Evolutionary conservation across 768 basidiomycete species (phyloP), one percentile per base, ranked within the genome.

Genomic region (Terana coerulea): DNA sequence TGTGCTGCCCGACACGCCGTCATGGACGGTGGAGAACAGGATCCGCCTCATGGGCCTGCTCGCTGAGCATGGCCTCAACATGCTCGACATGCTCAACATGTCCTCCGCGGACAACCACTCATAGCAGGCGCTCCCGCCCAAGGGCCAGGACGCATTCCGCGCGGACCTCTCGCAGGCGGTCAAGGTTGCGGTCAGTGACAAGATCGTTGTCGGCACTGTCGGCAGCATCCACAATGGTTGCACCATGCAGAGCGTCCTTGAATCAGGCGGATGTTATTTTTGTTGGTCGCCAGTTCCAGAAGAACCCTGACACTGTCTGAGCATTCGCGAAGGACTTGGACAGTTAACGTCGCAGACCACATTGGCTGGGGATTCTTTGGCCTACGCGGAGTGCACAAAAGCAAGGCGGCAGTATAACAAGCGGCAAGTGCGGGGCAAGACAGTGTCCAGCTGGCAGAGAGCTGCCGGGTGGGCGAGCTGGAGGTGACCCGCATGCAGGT

Each of bases 21-120:
- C 79, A 5, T 89, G 90, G 88, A 75, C 77, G 10, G 55, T 78
- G 0, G 79, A 85, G 61, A 89, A 91, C 61, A 86, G 82, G 3
- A 76, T 78, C 28, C 69, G 74, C 30, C 70, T 91, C 24, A 78
- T 81, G 2, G 66, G 71, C 11, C 74, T 83, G 52, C 73, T 91
- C 15, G 72, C 72, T 14, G 73, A 78, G 17, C 75, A 80, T 39
- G 88, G 88, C 5, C 76, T 91, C 43, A 90, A 91, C 64, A 70
- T 92, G 35, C 67, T 92, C 47, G 90, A 92, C 59, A 70, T 92
- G 35, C 67, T 91, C 46, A 89, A 91, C 58, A 77, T 88, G 33
- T 86, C 84, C 5, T 75, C 76, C 0, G 88, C 81, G 1, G 91
- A 88, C 2, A 81, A 75, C 44, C 69, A 75, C 51, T 62, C 73